Evolutionary conservation across 192 early-diverging fungal species (phyloP).

Genomic region (Dissophora ornata): DNA sequence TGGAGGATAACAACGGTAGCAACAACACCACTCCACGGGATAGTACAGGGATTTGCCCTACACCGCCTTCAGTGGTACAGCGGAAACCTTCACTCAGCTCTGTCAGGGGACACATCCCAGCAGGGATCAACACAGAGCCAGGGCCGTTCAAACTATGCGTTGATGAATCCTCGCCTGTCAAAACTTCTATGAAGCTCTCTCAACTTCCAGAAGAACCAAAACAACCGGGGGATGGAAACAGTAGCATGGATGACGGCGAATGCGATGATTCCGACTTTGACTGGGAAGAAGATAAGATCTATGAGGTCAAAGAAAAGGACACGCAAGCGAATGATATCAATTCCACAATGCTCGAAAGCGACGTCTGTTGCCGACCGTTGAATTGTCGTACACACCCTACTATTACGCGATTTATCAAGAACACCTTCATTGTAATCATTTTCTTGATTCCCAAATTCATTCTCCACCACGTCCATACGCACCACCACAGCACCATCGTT

Average conservation of each 20-base stretch:
- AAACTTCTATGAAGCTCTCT: neutral
- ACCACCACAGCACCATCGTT: conserved; percentile 21
- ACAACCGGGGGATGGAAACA: neutral
- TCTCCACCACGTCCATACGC: conserved; percentile 19
- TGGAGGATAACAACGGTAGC: neutral
- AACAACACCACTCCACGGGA: neutral
- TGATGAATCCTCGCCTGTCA: conserved; percentile 19
- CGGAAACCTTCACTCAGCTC: conserved; percentile 31
- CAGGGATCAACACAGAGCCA: conserved; percentile 29
- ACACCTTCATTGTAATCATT: conserved; percentile 1
- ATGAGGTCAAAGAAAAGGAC: conserved; percentile 14
- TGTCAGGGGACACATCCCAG: conserved; percentile 23
- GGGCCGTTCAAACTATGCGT: conserved; percentile 10
- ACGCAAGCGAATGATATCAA: neutral
- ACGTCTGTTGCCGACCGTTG: conserved; percentile 28
- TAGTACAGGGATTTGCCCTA: too few relatives aligned
- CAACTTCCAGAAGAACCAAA: neutral
- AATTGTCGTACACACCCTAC: conserved; percentile 17
- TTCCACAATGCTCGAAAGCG: conserved; percentile 6
- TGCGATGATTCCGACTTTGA: conserved; percentile 35
- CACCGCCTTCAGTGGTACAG: neutral
- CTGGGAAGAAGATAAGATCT: conserved; percentile 38
- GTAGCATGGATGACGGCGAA: neutral
- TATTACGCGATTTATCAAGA: conserved; percentile 8
- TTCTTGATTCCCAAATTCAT: conserved; percentile 21